phyloP scores from a whole-genome alignment of 148 eudicot species.

The Camellia granthamiana region DNA sequence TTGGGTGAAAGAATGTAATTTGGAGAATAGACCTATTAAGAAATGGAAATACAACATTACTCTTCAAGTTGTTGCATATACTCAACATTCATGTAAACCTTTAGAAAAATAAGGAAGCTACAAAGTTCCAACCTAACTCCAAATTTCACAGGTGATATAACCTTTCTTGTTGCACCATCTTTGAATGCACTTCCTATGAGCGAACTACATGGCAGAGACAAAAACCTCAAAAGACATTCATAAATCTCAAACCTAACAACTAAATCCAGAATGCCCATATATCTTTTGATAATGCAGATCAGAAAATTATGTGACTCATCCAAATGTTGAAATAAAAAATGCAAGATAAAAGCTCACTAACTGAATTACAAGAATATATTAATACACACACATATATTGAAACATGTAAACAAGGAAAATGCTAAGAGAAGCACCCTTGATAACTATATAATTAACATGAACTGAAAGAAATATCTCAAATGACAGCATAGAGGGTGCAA shows the following conservation, averaged over 20 bases:
- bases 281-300: not conserved
- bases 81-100: not conserved
- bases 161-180: slow-evolving; percentile 90
- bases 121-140: slow-evolving; percentile 55
- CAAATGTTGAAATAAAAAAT: not conserved
- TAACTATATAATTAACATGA: not conserved
- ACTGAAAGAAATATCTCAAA: not conserved
- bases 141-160: slow-evolving; percentile 76
- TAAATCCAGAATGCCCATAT: not conserved
- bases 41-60: not conserved
- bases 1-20: slow-evolving; percentile 54
- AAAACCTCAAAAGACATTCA: not conserved
- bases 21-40: slow-evolving; percentile 48
- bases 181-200: slow-evolving; percentile 85
- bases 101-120: not conserved
- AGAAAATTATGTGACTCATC: not conserved
- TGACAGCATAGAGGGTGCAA: not conserved
- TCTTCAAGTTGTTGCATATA: not conserved
- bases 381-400: not conserved
- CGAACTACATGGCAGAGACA: slow-evolving; percentile 45
- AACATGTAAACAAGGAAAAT: not conserved
- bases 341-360: not conserved
- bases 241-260: not conserved
- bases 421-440: not conserved
- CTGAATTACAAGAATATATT: not conserved